Evolutionary conservation across 768 basidiomycete species (phyloP).

Genomic region (Clavulina sp.): DNA sequence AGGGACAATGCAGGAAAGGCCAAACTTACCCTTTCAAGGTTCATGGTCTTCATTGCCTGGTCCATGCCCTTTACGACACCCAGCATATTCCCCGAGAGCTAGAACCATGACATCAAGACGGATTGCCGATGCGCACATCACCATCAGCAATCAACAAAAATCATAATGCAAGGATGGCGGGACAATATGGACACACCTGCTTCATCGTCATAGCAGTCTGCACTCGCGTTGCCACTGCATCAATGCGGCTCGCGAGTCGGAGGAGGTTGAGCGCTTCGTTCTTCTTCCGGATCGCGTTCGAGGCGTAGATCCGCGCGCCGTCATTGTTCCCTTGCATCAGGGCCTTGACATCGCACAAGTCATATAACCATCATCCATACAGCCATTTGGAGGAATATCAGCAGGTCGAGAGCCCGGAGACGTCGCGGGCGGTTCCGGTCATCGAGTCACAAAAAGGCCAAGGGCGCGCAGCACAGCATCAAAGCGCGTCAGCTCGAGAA

Average conservation of each 20-base stretch:
- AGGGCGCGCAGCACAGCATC: no score
- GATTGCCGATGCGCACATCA: not conserved
- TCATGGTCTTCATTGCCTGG: constrained; percentile 98
- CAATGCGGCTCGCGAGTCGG: constrained; percentile 76
- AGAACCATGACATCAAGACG: constrained; percentile 12
- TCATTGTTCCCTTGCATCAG: constrained; percentile 93
- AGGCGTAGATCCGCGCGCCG: constrained; percentile 93
- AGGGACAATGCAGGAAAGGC: not conserved
- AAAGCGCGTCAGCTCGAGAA: no score
- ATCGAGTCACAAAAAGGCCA: no score
- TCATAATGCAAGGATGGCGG: not conserved
- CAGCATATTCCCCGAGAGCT: constrained; percentile 93
- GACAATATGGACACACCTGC: constrained; percentile 11
- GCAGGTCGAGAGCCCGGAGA: no score
- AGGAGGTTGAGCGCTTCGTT: constrained; percentile 83
- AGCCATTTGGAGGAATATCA: no score
- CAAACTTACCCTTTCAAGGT: constrained; percentile 70
- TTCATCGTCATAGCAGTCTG: constrained; percentile 99
- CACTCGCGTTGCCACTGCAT: constrained; percentile 90
- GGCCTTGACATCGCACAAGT: no score
- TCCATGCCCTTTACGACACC: constrained; percentile 97
- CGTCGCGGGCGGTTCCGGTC: no score
- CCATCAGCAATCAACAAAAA: no score
- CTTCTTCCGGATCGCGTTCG: constrained; percentile 98
- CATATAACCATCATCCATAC: no score